Evolutionary conservation across 768 basidiomycete species (phyloP).

Genomic region (Mycena alexandri): DNA sequence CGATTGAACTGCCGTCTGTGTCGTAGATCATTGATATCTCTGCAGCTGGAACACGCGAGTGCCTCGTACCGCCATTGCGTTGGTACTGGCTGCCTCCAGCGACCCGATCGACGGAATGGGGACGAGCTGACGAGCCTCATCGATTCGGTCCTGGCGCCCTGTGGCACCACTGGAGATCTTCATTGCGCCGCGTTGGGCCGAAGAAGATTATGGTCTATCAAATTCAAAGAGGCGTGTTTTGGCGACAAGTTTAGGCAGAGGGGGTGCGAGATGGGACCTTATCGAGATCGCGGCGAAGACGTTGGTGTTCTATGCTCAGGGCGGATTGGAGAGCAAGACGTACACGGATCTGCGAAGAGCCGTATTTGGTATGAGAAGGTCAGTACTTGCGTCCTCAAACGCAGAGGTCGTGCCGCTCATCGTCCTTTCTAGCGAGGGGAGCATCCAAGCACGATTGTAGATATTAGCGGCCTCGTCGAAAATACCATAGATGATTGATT

Average conservation of each 20-base stretch:
- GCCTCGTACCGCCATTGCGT: constrained; percentile 12
- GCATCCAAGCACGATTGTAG: not conserved
- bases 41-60: constrained; percentile 11
- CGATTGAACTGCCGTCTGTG: too few species aligned
- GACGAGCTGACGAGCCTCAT: constrained; percentile 9
- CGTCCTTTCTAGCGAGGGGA: not conserved
- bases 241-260: constrained; percentile 17
- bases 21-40: not conserved
- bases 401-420: not conserved
- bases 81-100: constrained; percentile 20
- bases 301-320: constrained; percentile 21
- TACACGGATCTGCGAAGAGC: constrained; percentile 11
- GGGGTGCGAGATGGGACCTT: constrained; percentile 20
- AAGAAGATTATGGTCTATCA: constrained; percentile 22
- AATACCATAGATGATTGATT: too few species aligned
- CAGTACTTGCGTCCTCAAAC: not conserved
- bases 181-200: constrained; percentile 16
- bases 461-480: not conserved
- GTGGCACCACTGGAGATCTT: constrained; percentile 8
- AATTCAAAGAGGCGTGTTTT: constrained; percentile 22
- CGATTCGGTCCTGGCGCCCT: constrained; percentile 22
- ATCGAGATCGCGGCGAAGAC: constrained; percentile 11
- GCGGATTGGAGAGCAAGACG: constrained; percentile 24
- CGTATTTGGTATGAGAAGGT: not conserved
- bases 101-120: constrained; percentile 13